Evolutionary conservation across 2,329 filamentous ascomycete species (phyloP).

Genomic region (Exophiala viscosa): DNA sequence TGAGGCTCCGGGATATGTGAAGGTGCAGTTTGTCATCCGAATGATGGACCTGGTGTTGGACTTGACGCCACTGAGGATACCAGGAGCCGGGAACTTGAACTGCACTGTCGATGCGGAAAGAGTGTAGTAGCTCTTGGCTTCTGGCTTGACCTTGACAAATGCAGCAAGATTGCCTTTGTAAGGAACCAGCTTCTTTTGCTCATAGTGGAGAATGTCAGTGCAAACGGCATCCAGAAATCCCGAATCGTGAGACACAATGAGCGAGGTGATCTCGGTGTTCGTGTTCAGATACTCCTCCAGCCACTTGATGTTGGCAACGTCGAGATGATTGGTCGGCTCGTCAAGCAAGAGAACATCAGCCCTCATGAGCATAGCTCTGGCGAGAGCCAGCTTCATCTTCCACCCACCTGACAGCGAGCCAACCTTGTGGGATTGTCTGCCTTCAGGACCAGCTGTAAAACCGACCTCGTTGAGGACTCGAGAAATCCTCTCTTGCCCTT

Average conservation of each 20-base stretch:
- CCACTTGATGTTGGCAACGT: conserved; percentile 95
- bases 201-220: conserved; percentile 99
- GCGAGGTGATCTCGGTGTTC: conserved; percentile 92
- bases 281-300: conserved; percentile 89
- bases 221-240: conserved; percentile 95
- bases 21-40: conserved; percentile 87
- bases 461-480: conserved; percentile 86
- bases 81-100: conserved; percentile 97
- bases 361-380: conserved; percentile 91
- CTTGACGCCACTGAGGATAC: conserved; percentile 92
- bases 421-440: conserved; percentile 82
- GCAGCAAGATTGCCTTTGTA: conserved; percentile 51
- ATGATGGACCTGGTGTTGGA: conserved; percentile 91
- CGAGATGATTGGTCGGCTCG: conserved; percentile 98
- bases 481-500: conserved; percentile 76
- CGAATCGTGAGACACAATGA: conserved; percentile 98
- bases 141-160: conserved; percentile 85
- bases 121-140: conserved; percentile 97
- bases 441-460: conserved; percentile 84
- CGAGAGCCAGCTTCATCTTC: conserved; percentile 99
- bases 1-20: conserved; percentile 82
- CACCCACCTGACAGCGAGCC: conserved; percentile 95
- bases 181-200: conserved; percentile 81
- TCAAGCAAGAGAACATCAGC: conserved; percentile 96
- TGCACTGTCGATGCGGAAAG: conserved; percentile 81